These are phyloP conservation scores for Herpetomonas samuelpessoai DNA, from an alignment of 208 protist species.

Conservation along the genomic window DNA sequence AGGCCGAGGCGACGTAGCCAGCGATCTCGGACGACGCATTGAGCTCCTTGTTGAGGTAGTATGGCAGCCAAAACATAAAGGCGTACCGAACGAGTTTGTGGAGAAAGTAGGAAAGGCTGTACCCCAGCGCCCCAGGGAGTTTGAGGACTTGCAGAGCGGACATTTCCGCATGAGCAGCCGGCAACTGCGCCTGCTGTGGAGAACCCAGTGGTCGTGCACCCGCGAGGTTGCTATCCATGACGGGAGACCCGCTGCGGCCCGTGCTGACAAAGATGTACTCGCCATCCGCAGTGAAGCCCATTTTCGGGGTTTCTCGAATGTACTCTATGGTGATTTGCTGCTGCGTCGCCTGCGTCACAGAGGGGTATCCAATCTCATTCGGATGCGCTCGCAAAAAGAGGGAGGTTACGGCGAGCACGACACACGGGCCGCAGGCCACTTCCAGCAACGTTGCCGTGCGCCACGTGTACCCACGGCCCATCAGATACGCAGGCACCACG, in stretches of 20 bases:
- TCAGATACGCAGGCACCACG: conserved; percentile 19
- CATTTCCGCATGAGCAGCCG: background rate
- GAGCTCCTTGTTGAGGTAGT: conserved; percentile 36
- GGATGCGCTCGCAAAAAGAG: conserved; percentile 19
- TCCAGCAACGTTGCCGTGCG: conserved; percentile 15
- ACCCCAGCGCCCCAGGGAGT: conserved; percentile 14
- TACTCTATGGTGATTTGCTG: background rate
- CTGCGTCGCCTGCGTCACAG: conserved; percentile 11
- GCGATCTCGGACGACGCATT: conserved; percentile 15
- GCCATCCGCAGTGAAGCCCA: conserved; percentile 10
- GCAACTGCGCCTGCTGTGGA: background rate
- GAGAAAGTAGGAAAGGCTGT: conserved; percentile 28
- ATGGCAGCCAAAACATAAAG: conserved; percentile 50
- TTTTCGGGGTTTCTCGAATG: background rate
- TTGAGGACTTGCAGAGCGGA: conserved; percentile 8
- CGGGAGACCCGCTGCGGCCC: background rate
- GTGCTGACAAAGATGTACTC: conserved; percentile 3
- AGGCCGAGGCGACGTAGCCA: conserved; percentile 29
- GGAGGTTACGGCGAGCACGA: conserved; percentile 6
- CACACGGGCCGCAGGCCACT: background rate
- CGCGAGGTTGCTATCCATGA: too few species aligned
- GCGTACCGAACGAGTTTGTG: conserved; percentile 45
- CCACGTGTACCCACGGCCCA: conserved; percentile 19
- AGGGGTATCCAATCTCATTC: conserved; percentile 20
- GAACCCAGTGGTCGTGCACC: background rate